phyloP scores from a whole-genome alignment of 352 stramenopile species.

The Globisporangium parvum region DNA sequence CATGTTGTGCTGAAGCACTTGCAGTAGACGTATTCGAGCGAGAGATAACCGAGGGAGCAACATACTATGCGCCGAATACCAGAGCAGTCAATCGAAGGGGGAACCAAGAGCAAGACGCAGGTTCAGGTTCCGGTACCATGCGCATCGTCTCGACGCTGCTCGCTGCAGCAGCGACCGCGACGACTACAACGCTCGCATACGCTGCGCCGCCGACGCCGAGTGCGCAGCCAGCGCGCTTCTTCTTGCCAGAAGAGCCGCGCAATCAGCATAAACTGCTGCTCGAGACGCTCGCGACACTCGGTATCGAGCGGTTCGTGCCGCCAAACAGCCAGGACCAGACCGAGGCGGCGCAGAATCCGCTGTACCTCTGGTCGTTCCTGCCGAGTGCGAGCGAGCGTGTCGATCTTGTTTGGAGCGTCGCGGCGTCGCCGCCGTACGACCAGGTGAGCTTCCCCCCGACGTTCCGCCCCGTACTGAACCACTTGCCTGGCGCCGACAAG shows the following conservation, averaged over 20 bases:
- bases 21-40: background rate
- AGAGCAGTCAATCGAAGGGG: background rate
- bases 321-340: slow-evolving; percentile 12
- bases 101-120: background rate
- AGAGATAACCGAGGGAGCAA: background rate
- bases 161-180: background rate
- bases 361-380: slow-evolving; percentile 37
- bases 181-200: background rate
- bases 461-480: slow-evolving; percentile 62
- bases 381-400: slow-evolving; percentile 35
- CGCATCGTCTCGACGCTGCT: slow-evolving; percentile 5
- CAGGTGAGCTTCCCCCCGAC: slow-evolving; percentile 33
- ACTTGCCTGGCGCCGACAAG: slow-evolving; percentile 45
- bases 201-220: background rate
- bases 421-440: slow-evolving; percentile 20
- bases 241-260: slow-evolving; percentile 35
- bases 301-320: slow-evolving; percentile 43
- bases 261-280: slow-evolving; percentile 35
- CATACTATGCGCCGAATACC: background rate
- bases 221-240: slow-evolving; percentile 28
- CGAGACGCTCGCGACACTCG: slow-evolving; percentile 42
- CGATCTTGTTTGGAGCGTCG: slow-evolving; percentile 63
- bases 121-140: no score
- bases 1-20: background rate
- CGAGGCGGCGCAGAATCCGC: slow-evolving; percentile 11